Base-by-base conservation (phyloP, 2,329 filamentous ascomycete species). In the Fusarium sp. region DNA sequence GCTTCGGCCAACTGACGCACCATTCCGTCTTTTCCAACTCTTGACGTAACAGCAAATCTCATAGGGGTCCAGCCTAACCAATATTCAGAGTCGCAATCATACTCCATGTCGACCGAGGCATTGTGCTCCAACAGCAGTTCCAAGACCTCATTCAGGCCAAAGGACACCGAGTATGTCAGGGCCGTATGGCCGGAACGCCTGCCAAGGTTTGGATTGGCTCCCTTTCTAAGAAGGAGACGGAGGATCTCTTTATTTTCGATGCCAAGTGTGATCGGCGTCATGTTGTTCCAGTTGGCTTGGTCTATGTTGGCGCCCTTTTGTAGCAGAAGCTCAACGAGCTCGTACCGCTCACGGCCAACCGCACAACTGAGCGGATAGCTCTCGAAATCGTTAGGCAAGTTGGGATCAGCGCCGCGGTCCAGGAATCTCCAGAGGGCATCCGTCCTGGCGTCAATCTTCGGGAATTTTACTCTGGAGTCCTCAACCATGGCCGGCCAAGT, bases 1-100 rank as follows among this genome's bases (percentile, higher is more conserved):
- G 63, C 54, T 20, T 68, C 66, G 7, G 66, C 56, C 4, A 68
- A 25, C 4, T 20, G 15, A 0, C 32, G 63, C 1, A 66, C n/a
- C 0, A 45, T 45, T 2, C 35, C 63, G 4, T 0, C 2, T 17
- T 30, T 1, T 2, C 57, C 45, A 3, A 0, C 4, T 0, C 1
- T 9, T 6, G 37, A 3, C 17, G 27, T 32, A 5, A 20, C 47
- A 3, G 66, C 65, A 17, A 20, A 54, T 45, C 38, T 40, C 4
- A 66, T 9, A 1, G 65, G 33, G 0, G 52, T 66, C 65, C 65
- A 68, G 2, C 63, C 56, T 32, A 11, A 2, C 30, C 8, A 17
- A 17, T 7, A 6, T 2, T 10, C 14, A 30, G 33, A 57, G 12
- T 22, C 8, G 3, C 32, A 32, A 3, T 52, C 45, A 32, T 50